phyloP scores from a whole-genome alignment of 257 asterid genomes.

The Salvia splendens region DNA sequence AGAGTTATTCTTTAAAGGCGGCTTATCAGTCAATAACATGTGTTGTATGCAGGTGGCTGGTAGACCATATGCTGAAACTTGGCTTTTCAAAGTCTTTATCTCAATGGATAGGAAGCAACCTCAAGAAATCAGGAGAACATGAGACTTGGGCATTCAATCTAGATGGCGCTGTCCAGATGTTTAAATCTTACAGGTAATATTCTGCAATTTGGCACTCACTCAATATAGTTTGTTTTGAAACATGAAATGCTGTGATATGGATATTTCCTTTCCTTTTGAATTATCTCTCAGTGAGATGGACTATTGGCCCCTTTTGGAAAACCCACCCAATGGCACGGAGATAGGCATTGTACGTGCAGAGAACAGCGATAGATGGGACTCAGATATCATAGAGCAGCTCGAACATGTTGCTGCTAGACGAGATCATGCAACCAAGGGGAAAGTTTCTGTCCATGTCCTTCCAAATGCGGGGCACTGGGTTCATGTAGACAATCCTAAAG shows the following conservation, averaged over 20 bases:
- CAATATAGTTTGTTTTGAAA: neutral
- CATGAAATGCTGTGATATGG: neutral
- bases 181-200: constrained; percentile 69
- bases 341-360: constrained; percentile 73
- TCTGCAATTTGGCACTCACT: constrained; percentile 8
- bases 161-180: constrained; percentile 89
- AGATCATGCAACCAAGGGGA: constrained; percentile 52
- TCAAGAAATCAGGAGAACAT: constrained; percentile 68
- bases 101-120: constrained; percentile 91
- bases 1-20: constrained; percentile 19
- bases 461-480: constrained; percentile 96
- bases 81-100: constrained; percentile 91
- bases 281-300: constrained; percentile 61
- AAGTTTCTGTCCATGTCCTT: constrained; percentile 61
- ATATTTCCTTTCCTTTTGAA: constrained; percentile 16
- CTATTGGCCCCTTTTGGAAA: constrained; percentile 69
- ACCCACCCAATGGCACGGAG: constrained; percentile 73
- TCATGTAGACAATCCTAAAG: constrained; percentile 93
- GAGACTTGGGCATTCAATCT: constrained; percentile 84
- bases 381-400: constrained; percentile 57
- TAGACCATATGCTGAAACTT: constrained; percentile 76
- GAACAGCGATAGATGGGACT: constrained; percentile 83
- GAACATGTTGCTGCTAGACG: constrained; percentile 43
- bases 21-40: constrained; percentile 23
- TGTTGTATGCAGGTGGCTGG: constrained; percentile 70